Evolutionary conservation across 306 rosid genomes (phyloP), one percentile per base, ranked within the genome.

Genomic region (Ormosia emarginata): DNA sequence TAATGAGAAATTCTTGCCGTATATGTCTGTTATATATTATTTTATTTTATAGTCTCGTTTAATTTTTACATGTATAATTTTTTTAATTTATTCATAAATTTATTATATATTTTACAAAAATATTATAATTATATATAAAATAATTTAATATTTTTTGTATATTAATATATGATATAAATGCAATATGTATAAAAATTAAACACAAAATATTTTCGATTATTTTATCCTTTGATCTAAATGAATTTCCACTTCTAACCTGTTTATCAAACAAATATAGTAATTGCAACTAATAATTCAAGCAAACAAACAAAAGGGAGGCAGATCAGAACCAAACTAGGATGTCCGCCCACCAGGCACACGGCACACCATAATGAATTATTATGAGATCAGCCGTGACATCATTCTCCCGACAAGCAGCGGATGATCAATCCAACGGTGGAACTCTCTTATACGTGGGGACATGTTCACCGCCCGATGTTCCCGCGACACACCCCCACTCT

Each of bases 361-460:
- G 0, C 63, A 65, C 29, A 30, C 63, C 75, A 43, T 79, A 84
- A 87, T 85, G 83, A 85, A 24, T 1, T 6, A 17, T 7, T 4
- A 40, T 56, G 76, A 81, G 88, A 67, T 85, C 94, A 86, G 2
- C 17, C 86, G 7, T 87, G 86, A 82, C 88, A 63, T 86, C 88
- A 88, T 24, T 30, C 78, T 18, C 79, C 89, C 90, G 87, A 83
- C 92, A 81, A 49, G 40, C 55, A 56, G 41, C 53, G 46, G 63
- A 39, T 30, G 66, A 87, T 79, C 86, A 83, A 88, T 56, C 87
- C 29, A 57, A 56, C 11, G 37, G 34, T 24, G 24, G 1, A 10
- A 12, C n/a, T 58, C 6, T 52, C 44, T 9, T 43, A 73, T 74
- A 84, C 94, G 90, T 89, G 94, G 88, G 79, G 44, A 2, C 61